Base-by-base conservation (phyloP, 768 basidiomycete species). In the Rhodotorula paludigena region DNA sequence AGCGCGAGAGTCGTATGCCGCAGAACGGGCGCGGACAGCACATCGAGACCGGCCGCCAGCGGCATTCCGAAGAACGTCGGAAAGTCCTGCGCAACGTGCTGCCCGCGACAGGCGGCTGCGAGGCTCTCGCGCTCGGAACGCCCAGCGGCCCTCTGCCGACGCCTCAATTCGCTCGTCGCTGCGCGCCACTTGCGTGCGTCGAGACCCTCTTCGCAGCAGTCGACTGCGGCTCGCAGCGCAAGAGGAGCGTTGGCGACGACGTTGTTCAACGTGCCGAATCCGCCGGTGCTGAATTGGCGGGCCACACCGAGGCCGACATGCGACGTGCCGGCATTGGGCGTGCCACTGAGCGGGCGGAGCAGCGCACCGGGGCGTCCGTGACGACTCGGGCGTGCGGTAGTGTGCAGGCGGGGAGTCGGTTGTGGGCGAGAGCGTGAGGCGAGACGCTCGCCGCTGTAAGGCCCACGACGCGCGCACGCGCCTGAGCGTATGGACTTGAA, bases 171-270 rank as follows among this genome's bases (percentile, higher is more conserved):
- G 23, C 45, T 42, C 47, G 38, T 33, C 9, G 39, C 51, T 21
- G 65, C 54, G 68, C 84, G 82, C 77, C 85, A 81, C 68, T 79
- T 81, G 72, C 80, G 77, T 68, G 84, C 82, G 33, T 89, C 85
- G 82, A 85, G 84, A 75, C 90, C 88, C 0, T 84, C 85, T 76
- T 90, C 87, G 76, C 85, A 85, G 23, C 60, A 57, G 32, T 59
- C 67, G 7, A 38, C 53, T 49, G 90, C 80, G 5, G 90, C 86
- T 35, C 90, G 83, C 15, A 83, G 84, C 2, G 85, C 82, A n/a
- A 92, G 79, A 12, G 90, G 90, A 1, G 89, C 85, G 74, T 90
- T 90, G 76, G 90, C 84, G 4, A 85, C 85, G 48, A 92, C 77
- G 76, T 88, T 86, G 76, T 89, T 86, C 81, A 91, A 90, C 51